Conservation (phyloP, 1,284 basidiomycete species). For the Austroboletus niveus region DNA sequence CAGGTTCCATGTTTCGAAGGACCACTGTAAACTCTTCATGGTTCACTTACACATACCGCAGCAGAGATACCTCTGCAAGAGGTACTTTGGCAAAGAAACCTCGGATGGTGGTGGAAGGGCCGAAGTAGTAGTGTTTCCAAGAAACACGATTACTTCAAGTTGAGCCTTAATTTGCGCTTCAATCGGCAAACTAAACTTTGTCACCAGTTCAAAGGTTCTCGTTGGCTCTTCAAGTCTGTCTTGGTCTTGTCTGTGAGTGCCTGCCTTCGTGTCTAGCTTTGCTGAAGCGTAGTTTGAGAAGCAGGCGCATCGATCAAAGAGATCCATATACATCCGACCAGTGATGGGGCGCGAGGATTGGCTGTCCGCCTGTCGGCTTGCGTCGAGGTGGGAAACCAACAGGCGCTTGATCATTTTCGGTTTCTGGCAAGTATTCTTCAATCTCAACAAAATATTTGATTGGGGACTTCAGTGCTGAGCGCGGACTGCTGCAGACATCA, state of each 20-base stretch:
- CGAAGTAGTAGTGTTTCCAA: conserved; percentile 16
- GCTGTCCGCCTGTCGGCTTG: conserved; percentile 3
- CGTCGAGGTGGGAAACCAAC: conserved; percentile 27
- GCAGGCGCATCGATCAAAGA: conserved; percentile 2
- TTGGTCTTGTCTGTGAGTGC: conserved; percentile 3
- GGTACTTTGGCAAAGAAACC: conserved; percentile 6
- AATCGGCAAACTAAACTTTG: conserved; percentile 17
- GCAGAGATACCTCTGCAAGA: background rate
- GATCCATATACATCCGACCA: conserved; percentile 11
- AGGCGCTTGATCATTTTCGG: conserved; percentile 9
- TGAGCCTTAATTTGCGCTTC: conserved; percentile 20
- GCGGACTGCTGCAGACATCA: background rate
- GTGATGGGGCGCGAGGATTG: conserved; percentile 15
- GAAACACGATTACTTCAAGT: conserved; percentile 10
- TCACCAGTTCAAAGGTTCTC: conserved; percentile 7
- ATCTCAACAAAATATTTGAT: background rate
- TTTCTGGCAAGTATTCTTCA: conserved; percentile 2
- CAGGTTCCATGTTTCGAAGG: background rate
- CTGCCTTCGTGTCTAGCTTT: background rate
- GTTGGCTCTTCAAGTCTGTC: background rate
- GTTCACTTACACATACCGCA: conserved; percentile 8
- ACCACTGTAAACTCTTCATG: background rate
- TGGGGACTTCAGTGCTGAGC: background rate
- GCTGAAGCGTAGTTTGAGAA: conserved; percentile 6
- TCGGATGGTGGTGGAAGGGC: conserved; percentile 8